phyloP scores from a whole-genome alignment of 202 grass and related monocot genomes.

The Carex sylvatica region DNA sequence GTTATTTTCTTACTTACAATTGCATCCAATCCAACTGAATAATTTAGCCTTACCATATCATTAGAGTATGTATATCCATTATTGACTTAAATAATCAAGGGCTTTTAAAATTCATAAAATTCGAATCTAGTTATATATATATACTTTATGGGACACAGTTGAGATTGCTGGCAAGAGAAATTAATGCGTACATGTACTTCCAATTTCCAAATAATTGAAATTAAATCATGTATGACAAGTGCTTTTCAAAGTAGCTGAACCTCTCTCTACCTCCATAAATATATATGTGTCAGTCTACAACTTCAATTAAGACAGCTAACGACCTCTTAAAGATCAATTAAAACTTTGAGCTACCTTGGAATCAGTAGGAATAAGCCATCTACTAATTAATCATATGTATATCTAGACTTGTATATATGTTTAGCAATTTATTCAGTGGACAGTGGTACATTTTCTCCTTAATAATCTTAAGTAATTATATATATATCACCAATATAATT shows the following conservation, averaged over 20 bases:
- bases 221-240: not conserved
- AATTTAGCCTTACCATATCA: too few relatives aligned
- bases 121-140: not conserved
- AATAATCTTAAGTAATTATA: not conserved
- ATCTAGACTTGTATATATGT: too few relatives aligned
- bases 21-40: too few relatives aligned
- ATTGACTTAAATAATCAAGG: not conserved
- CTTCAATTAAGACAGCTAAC: conserved; percentile 2
- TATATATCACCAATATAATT: too few relatives aligned
- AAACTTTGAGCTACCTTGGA: conserved; percentile 4
- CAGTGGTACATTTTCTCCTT: not conserved
- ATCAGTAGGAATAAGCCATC: not conserved
- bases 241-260: conserved; percentile 14
- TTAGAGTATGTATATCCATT: not conserved
- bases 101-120: not conserved
- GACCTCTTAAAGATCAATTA: conserved; percentile 13
- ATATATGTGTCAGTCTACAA: not conserved
- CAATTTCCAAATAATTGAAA: not conserved
- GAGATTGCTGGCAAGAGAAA: not conserved
- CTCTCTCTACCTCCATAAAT: conserved; percentile 3
- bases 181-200: not conserved
- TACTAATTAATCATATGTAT: too few relatives aligned
- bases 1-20: too few relatives aligned
- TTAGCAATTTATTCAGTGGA: too few relatives aligned
- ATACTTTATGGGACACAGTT: not conserved